Base-by-base conservation (phyloP, 2,329 filamentous ascomycete species). In the Neonectria coccinea region DNA sequence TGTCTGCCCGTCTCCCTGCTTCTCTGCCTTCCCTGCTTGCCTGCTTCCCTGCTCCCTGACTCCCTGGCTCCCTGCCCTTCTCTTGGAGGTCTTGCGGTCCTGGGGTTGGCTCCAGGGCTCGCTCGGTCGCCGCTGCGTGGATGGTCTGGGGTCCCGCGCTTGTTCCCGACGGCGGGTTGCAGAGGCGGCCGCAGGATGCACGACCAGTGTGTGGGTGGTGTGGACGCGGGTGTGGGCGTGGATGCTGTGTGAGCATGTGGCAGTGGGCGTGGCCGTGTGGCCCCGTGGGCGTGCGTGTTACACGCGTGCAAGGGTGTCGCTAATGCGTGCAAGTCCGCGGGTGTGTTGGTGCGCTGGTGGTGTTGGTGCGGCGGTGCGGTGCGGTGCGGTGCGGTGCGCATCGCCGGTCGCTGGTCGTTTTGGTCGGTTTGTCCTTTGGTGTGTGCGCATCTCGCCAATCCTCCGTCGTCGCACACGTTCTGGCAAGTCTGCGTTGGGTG, bases 171-270 rank as follows among this genome's bases (percentile, higher is more conserved):
- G 71, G 73, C 73, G 75, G 77, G 78, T 74, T 76, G 77, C 77
- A 80, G 77, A 78, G 70, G 63, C 71, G 78, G 78, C 78, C 78
- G 78, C 78, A 80, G 77, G 64, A 76, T 74, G 76, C 77, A 78
- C 70, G 62, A 74, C 70, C 72, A 68, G 64, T 67, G 71, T 73
- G 71, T 70, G 62, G 47, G 53, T 67, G 67, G 51, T 36, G 48
- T 45, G 29, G 42, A 27, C 44, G 33, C 25, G 25, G 25, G 25
- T 25, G 25, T 25, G 25, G 25, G 25, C 25, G 25, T 25, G 25
- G 25, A 25, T 25, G 25, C 25, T 25, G 25, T 25, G 25, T 5
- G 25, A 58, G n/a, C 36, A 14, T 36, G 44, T 44, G 45, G 47
- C 33, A 25, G 27, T 50, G 54, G 48, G 44, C 51, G 25, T 48